These are phyloP conservation scores for Claviceps quebecensis DNA, from an alignment of 2,329 filamentous ascomycete species.

Conservation along the genomic window DNA sequence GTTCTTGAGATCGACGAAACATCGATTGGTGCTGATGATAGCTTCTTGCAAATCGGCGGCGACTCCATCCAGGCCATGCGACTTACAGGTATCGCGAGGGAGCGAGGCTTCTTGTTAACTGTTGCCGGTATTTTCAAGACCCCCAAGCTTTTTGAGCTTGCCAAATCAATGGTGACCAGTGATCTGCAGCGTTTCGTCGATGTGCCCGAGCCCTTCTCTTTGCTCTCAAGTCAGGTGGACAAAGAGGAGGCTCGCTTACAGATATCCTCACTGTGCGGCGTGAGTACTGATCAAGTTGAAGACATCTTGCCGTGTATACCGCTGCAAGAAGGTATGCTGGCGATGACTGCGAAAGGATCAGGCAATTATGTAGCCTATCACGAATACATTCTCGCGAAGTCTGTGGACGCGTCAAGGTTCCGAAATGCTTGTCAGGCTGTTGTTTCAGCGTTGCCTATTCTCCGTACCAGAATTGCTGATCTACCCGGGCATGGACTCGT, in stretches of 20 bases:
- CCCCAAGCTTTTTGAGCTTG: slow-evolving; percentile 16
- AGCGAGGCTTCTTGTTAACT: neutral
- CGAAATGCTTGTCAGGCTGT: slow-evolving; percentile 7
- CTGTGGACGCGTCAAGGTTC: slow-evolving; percentile 1
- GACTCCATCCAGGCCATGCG: slow-evolving; percentile 31
- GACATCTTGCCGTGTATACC: neutral
- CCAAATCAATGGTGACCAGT: slow-evolving; percentile 19
- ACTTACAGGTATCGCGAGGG: slow-evolving; percentile 8
- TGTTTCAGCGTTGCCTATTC: slow-evolving; percentile 13
- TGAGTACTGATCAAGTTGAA: neutral
- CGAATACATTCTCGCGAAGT: neutral
- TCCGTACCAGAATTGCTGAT: slow-evolving; percentile 33
- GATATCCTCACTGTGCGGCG: neutral
- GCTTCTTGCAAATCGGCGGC: neutral
- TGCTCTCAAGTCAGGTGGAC: neutral
- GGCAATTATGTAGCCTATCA: neutral
- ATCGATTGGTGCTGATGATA: neutral
- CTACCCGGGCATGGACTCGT: slow-evolving; percentile 24
- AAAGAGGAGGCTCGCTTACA: neutral
- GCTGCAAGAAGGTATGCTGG: neutral
- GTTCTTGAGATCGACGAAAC: neutral
- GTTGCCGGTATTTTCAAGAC: slow-evolving; percentile 18
- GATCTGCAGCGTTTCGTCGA: slow-evolving; percentile 11
- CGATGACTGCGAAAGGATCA: neutral
- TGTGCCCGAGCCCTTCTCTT: neutral